Conservation (phyloP, 768 basidiomycete species). For the Chalciporus piperatus region DNA sequence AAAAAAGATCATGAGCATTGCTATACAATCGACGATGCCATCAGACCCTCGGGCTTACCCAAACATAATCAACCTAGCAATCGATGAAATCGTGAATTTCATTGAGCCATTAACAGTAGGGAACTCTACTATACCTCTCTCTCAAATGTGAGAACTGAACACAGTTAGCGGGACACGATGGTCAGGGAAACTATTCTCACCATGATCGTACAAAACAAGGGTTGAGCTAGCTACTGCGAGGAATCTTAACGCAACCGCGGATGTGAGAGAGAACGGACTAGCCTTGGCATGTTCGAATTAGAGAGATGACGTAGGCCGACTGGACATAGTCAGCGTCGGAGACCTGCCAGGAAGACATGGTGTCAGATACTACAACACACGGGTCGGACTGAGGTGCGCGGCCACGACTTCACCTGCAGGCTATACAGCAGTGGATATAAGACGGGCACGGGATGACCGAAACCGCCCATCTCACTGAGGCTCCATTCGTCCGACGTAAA, state of each 20-base stretch:
- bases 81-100: not conserved
- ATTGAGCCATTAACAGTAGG: not conserved
- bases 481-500: too few relatives aligned
- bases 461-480: too few relatives aligned
- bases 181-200: not conserved
- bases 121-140: conserved; percentile 9
- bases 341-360: not conserved
- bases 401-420: not conserved
- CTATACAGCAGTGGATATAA: too few relatives aligned
- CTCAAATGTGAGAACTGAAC: conserved; percentile 14
- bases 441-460: too few relatives aligned
- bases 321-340: conserved; percentile 2
- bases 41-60: conserved; percentile 8
- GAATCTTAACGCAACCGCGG: not conserved
- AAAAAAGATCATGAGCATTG: not conserved
- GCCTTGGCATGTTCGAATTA: conserved; percentile 14
- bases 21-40: not conserved
- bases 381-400: not conserved
- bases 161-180: not conserved
- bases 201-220: conserved; percentile 20
- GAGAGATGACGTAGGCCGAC: not conserved
- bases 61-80: conserved; percentile 17
- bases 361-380: not conserved
- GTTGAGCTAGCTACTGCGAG: conserved; percentile 6
- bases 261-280: not conserved